Evolutionary conservation across 2,329 filamentous ascomycete species (phyloP).

Genomic region (Penicillium sp.): DNA sequence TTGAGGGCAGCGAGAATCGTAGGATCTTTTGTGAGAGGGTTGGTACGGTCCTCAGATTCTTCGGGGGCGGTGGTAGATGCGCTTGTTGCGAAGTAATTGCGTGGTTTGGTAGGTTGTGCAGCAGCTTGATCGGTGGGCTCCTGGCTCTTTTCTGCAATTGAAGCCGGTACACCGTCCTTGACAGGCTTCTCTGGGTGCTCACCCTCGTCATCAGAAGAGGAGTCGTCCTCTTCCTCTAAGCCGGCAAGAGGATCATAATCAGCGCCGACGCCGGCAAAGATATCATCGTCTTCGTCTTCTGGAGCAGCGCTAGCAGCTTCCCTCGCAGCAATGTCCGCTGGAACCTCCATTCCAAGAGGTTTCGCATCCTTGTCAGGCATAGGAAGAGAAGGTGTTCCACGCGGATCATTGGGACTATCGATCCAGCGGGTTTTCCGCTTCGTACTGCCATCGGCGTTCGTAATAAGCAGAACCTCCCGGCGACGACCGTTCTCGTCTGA

Average conservation of each 20-base stretch:
- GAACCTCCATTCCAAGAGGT: slow-evolving; percentile 57
- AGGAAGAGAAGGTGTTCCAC: slow-evolving; percentile 34
- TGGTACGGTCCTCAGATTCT: slow-evolving; percentile 44
- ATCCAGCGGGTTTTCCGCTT: slow-evolving; percentile 65
- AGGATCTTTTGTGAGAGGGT: slow-evolving; percentile 67
- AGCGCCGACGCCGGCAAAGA: slow-evolving; percentile 63
- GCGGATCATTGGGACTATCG: slow-evolving; percentile 39
- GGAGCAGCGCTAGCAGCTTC: slow-evolving; percentile 33
- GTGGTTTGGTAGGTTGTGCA: slow-evolving; percentile 32
- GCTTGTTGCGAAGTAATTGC: slow-evolving; percentile 53
- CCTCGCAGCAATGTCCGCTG: slow-evolving; percentile 46
- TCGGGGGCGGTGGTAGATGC: slow-evolving; percentile 52
- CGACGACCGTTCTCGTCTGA: slow-evolving; percentile 56
- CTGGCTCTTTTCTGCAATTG: slow-evolving; percentile 12
- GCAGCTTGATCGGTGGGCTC: slow-evolving; percentile 11
- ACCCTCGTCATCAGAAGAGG: slow-evolving; percentile 49
- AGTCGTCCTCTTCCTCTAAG: slow-evolving; percentile 52
- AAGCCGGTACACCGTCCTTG: too few relatives aligned
- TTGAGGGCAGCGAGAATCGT: slow-evolving; percentile 82
- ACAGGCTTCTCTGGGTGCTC: slow-evolving; percentile 12
- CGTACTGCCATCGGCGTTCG: slow-evolving; percentile 62
- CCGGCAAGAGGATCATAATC: slow-evolving; percentile 64
- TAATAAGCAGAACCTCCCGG: slow-evolving; percentile 62
- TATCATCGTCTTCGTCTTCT: slow-evolving; percentile 61
- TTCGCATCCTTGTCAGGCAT: slow-evolving; percentile 51